Evolutionary conservation across 441 rosid genomes (phyloP).

Genomic region (Eutrema salsugineum): DNA sequence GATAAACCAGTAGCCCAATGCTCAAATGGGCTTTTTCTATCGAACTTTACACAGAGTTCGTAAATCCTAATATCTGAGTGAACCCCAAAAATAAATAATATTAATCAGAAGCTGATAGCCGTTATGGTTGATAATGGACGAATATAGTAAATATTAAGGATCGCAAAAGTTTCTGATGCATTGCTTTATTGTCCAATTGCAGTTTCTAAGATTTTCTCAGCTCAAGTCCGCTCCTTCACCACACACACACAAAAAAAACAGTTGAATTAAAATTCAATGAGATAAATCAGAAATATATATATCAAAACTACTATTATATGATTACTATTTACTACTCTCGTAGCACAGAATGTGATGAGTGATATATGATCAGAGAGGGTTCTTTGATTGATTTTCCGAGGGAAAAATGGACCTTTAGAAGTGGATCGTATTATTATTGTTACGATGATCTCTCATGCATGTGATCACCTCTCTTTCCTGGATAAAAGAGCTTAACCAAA

Average conservation of each 20-base stretch:
- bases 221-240: constrained; percentile 10
- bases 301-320: too few species aligned
- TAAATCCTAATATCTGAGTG: background rate
- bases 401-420: background rate
- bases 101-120: background rate
- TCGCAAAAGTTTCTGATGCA: constrained; percentile 10
- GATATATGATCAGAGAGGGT: background rate
- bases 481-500: background rate
- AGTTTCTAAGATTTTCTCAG: background rate
- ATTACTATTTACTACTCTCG: too few species aligned
- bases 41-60: background rate
- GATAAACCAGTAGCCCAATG: background rate
- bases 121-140: constrained; percentile 7
- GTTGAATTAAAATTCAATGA: too few species aligned
- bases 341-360: background rate
- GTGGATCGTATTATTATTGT: constrained; percentile 2
- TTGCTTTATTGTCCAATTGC: constrained; percentile 15
- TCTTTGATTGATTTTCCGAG: background rate
- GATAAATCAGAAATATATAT: too few species aligned
- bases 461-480: constrained; percentile 12
- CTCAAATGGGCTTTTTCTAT: background rate
- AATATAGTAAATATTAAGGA: constrained; percentile 14
- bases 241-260: background rate
- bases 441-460: constrained; percentile 17
- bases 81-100: background rate